Evolutionary conservation across 139 green algal species (phyloP).

Genomic region (Astrephomene gubernaculifera): DNA sequence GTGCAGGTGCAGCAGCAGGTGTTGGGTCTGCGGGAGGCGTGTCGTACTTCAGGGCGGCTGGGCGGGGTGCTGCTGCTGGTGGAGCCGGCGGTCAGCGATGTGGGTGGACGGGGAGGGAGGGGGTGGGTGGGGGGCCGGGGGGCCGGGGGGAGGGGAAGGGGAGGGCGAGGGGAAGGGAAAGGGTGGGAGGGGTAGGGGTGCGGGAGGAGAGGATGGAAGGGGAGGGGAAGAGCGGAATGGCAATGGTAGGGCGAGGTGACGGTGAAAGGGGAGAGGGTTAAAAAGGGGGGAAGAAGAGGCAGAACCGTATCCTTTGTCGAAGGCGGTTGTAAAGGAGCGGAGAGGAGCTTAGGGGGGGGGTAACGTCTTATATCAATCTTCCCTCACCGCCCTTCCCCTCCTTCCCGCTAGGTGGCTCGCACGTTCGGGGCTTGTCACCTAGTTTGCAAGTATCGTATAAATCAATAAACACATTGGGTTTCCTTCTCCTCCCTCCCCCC

Average conservation of each 20-base stretch:
- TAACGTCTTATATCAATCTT: neutral
- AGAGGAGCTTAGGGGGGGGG: neutral
- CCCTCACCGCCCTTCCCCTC: neutral
- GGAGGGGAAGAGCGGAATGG: neutral
- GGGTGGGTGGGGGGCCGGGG: too few relatives aligned
- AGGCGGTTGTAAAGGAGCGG: too few relatives aligned
- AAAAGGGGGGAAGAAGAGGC: neutral
- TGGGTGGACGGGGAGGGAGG: conserved; percentile 10
- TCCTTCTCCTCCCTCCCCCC: neutral
- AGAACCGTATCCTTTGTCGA: too few relatives aligned
- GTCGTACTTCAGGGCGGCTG: conserved; percentile 35
- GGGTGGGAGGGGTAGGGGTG: neutral
- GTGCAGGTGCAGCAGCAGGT: too few relatives aligned
- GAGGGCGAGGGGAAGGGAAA: neutral
- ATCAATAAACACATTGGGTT: neutral
- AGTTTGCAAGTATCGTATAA: neutral
- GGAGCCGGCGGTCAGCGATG: conserved; percentile 49
- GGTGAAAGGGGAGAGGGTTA: neutral
- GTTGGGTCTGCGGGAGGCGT: conserved; percentile 51
- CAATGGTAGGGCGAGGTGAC: neutral
- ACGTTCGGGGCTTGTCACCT: too few relatives aligned
- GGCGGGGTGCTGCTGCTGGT: conserved; percentile 54
- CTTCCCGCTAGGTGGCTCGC: too few relatives aligned
- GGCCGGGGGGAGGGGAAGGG: neutral
- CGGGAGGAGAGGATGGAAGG: neutral